Evolutionary conservation across 2,329 filamentous ascomycete species (phyloP).

Genomic region (Penicillium sp.): DNA sequence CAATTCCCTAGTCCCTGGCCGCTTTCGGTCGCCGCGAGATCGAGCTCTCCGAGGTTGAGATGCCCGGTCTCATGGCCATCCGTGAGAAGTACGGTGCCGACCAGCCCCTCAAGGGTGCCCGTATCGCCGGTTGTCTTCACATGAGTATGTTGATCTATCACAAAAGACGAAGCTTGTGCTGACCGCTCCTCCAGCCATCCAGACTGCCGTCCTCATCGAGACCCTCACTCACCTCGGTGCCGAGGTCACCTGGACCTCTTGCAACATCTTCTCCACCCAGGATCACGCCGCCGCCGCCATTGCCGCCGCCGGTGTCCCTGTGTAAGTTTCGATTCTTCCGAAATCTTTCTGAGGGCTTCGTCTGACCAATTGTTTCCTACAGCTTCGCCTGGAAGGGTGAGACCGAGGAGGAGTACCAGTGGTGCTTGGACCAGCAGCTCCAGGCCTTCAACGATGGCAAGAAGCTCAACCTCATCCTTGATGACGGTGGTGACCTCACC

Average conservation of each 20-base stretch:
- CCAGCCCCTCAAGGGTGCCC: constrained; percentile 90
- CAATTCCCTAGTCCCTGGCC: constrained; percentile 64
- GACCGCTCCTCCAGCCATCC: constrained; percentile 63
- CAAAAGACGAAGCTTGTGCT: constrained; percentile 1
- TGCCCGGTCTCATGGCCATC: constrained; percentile 97
- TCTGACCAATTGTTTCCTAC: constrained; percentile 2
- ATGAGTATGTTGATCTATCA: constrained; percentile 64
- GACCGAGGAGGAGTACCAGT: constrained; percentile 99
- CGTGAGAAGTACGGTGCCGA: constrained; percentile 85
- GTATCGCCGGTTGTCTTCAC: constrained; percentile 97
- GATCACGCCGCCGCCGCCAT: constrained; percentile 98
- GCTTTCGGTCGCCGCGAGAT: constrained; percentile 99
- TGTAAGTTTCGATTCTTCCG: constrained; percentile 50
- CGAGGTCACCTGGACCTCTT: constrained; percentile 97
- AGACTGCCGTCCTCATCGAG: constrained; percentile 99
- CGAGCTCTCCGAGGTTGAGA: constrained; percentile 91
- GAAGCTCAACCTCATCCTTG: constrained; percentile 97
- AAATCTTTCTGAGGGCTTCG: background rate
- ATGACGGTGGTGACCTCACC: constrained; percentile 97
- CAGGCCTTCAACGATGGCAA: constrained; percentile 93
- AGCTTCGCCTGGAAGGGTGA: constrained; percentile 78
- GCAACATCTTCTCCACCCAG: constrained; percentile 99
- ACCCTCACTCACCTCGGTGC: constrained; percentile 91
- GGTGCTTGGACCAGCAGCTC: constrained; percentile 99
- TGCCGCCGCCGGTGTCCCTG: constrained; percentile 86